Evolutionary conservation across 805 yeast species (phyloP).

Genomic region (Middelhovenomyces tepae): DNA sequence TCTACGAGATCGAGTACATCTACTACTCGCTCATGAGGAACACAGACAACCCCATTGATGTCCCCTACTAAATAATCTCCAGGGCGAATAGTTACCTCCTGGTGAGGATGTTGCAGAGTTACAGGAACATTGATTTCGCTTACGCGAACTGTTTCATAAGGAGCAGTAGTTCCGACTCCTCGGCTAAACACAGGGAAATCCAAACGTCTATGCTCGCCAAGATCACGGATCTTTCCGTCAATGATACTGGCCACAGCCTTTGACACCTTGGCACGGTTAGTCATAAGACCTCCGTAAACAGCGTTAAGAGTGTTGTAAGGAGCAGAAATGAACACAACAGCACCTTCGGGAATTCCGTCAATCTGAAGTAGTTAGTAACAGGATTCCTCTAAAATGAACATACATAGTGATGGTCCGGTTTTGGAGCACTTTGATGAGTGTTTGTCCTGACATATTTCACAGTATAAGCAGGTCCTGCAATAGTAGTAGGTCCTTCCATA

Average conservation of each 20-base stretch:
- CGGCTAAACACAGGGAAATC: conserved; percentile 71
- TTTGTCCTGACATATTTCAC: conserved; percentile 9
- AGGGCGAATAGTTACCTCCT: conserved; percentile 42
- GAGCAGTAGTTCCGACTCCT: conserved; percentile 72
- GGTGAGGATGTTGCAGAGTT: conserved; percentile 33
- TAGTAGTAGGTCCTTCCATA: conserved; percentile 7
- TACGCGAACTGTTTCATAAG: conserved; percentile 65
- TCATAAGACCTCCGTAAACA: conserved; percentile 87
- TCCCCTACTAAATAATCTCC: conserved; percentile 74
- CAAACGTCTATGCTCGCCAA: conserved; percentile 29
- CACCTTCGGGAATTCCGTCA: conserved; percentile 51
- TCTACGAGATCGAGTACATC: conserved; percentile 5
- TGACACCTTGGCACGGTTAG: conserved; percentile 23
- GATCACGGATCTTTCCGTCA: conserved; percentile 27
- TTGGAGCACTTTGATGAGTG: conserved; percentile 7
- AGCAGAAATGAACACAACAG: conserved; percentile 41
- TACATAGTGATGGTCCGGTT: too few relatives aligned
- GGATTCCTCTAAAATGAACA: conserved; percentile 71
- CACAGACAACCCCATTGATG: conserved; percentile 70
- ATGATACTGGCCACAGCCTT: conserved; percentile 27
- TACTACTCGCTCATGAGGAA: conserved; percentile 32
- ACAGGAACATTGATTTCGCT: conserved; percentile 69
- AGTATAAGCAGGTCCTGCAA: conserved; percentile 11
- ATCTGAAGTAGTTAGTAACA: conserved; percentile 54
- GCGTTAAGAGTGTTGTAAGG: conserved; percentile 72